Evolutionary conservation across 2,329 filamentous ascomycete species (phyloP), one percentile per base, ranked within the genome.

Genomic region (Cladophialophora chaetospira): DNA sequence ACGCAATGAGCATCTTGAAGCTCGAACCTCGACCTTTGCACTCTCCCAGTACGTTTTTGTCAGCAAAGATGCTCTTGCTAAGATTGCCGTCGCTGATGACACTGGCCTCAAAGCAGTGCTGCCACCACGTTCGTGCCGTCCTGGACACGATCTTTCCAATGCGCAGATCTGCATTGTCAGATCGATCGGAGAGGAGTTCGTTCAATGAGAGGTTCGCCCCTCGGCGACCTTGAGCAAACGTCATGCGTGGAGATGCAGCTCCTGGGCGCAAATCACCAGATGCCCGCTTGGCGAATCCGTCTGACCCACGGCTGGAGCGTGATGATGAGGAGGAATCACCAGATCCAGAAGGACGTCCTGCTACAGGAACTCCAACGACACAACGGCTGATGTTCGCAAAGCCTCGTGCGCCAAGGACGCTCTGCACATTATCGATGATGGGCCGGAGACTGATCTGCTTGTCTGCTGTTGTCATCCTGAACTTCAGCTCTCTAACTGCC

Each of bases 41-140:
- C 74, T 99, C 94, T 13, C 83, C 78, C 44, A 97, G 77, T 25
- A 97, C 75, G 8, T 81, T 80, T 53, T 81, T 83, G 69, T 97
- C 88, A 44, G 80, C 82, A 88, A 92, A 97, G 64, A 97, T 89
- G 70, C 88, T 87, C 58, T 73, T 83, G 43, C 77, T 75, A 45
- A 77, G 74, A 47, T 78, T 70, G 47, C 76, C 71, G 57, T 79
- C 73, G 1, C 72, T 70, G 57, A 82, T 72, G 6, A 86, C 78
- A 3, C 82, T 79, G 55, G 82, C 84, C 73, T 97, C 93, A 71
- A 97, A 97, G 77, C 93, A 97, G 50, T 88, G 85, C 8, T 85
- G 89, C 73, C 96, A 97, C 94, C 94, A 99, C 91, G 93, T 97
- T 40, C 94, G 83, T 1, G 91, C 93, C 9, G 97, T 93, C 61